Conservation (phyloP, 2,329 filamentous ascomycete genomes). For the Pseudopyrenochaeta lycopersici region DNA sequence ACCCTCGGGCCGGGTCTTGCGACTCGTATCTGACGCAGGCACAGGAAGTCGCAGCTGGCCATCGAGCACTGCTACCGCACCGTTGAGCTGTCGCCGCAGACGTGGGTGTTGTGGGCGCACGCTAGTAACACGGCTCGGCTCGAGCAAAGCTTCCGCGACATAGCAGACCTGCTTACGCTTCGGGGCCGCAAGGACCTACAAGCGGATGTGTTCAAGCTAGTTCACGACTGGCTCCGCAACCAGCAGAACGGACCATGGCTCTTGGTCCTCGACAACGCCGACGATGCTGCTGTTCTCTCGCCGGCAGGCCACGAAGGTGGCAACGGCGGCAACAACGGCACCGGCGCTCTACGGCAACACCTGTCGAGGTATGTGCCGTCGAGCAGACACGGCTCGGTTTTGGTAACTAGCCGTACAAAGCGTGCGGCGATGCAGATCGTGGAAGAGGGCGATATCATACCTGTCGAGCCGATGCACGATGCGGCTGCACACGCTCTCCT, state of each 20-base stretch:
- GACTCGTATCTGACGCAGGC: conserved; percentile 4
- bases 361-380: conserved; percentile 10
- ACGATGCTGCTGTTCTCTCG: too few relatives aligned
- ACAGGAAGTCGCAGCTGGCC: conserved; percentile 22
- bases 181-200: too few relatives aligned
- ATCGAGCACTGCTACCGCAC: conserved; percentile 15
- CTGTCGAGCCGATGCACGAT: conserved; percentile 17
- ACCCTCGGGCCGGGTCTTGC: too few relatives aligned
- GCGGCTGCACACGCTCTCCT: conserved; percentile 9
- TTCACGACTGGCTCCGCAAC: too few relatives aligned
- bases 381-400: conserved; percentile 13
- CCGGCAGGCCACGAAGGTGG: too few relatives aligned
- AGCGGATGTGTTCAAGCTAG: too few relatives aligned
- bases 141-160: conserved; percentile 12
- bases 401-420: conserved; percentile 16
- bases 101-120: conserved; percentile 24
- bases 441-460: conserved; percentile 8
- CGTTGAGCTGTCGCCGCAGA: conserved; percentile 11
- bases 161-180: too few relatives aligned
- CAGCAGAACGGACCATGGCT: too few relatives aligned
- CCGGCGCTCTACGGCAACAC: too few relatives aligned
- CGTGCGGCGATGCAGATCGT: conserved; percentile 16
- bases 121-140: conserved; percentile 18
- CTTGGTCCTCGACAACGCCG: too few relatives aligned
- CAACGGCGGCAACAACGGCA: too few relatives aligned